Evolutionary conservation across 2,329 filamentous ascomycete genomes (phyloP).

Genomic region (Claviceps maximensis): DNA sequence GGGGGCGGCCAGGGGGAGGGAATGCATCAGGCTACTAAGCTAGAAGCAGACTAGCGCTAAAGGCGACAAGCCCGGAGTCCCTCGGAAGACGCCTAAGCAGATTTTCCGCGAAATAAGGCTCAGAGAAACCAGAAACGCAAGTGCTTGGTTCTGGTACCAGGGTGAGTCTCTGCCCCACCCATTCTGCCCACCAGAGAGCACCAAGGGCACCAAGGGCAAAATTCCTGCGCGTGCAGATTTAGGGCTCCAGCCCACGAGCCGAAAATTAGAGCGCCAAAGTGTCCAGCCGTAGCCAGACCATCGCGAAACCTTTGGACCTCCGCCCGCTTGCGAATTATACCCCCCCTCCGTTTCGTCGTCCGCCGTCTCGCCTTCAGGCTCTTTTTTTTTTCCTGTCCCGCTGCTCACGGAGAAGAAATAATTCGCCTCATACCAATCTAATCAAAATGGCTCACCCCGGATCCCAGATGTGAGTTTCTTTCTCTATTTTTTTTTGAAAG

Average conservation of each 20-base stretch:
- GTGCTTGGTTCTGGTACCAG: not conserved
- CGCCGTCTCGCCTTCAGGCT: conserved; percentile 16
- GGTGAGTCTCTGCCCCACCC: not conserved
- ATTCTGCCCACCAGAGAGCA: not conserved
- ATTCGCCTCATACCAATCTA: conserved; percentile 11
- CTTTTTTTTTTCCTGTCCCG: conserved; percentile 10
- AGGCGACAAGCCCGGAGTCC: not conserved
- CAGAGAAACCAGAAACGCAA: not conserved
- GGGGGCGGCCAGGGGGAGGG: too few species aligned
- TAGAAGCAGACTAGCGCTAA: conserved; percentile 1
- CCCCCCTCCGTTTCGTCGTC: conserved; percentile 8
- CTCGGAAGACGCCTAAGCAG: conserved; percentile 10
- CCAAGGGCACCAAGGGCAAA: not conserved
- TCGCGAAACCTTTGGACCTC: conserved; percentile 7
- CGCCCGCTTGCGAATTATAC: conserved; percentile 6
- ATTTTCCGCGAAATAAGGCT: conserved; percentile 8
- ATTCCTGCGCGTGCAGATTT: conserved; percentile 9
- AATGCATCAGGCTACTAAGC: not conserved
- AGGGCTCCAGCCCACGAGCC: conserved; percentile 19
- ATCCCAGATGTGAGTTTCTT: conserved; percentile 45
- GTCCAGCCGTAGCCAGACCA: conserved; percentile 2
- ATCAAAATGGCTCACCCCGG: conserved; percentile 48
- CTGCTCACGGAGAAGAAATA: conserved; percentile 12
- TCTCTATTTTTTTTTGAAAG: not conserved
- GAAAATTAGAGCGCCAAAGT: conserved; percentile 9